Evolutionary conservation across 164 flowering plant species (phyloP).

Genomic region (Liquidambar formosana): DNA sequence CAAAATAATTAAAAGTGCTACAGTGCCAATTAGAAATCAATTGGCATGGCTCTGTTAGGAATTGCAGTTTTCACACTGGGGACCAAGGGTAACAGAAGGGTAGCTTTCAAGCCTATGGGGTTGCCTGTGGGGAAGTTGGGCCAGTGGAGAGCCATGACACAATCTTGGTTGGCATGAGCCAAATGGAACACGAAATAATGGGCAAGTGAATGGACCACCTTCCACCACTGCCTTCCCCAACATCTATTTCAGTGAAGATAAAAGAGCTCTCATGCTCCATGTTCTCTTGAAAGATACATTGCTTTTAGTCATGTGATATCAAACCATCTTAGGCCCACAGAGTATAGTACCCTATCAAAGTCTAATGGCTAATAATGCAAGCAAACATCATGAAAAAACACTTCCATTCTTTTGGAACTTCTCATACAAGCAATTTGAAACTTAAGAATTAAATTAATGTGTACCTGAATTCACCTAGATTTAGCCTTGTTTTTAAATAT

Average conservation of each 20-base stretch:
- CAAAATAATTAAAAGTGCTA: constrained; percentile 4
- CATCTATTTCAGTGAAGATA: constrained; percentile 15
- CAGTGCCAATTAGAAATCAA: not conserved
- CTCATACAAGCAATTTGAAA: not conserved
- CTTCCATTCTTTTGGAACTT: too few relatives aligned
- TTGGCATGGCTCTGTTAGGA: not conserved
- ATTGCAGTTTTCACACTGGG: constrained; percentile 15
- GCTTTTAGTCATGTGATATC: constrained; percentile 34
- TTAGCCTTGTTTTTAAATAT: not conserved
- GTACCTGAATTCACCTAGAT: not conserved
- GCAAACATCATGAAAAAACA: constrained; percentile 13
- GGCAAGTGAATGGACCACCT: constrained; percentile 31
- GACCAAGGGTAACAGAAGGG: constrained; percentile 8
- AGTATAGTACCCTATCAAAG: constrained; percentile 19
- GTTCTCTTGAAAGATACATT: constrained; percentile 32
- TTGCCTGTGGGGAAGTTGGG: constrained; percentile 6
- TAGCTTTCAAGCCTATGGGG: constrained; percentile 14
- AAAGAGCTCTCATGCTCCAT: constrained; percentile 21
- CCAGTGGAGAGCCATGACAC: constrained; percentile 14
- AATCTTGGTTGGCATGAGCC: constrained; percentile 28
- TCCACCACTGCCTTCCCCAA: constrained; percentile 15
- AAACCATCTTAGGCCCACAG: constrained; percentile 29
- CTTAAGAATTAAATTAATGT: not conserved
- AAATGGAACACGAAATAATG: constrained; percentile 9
- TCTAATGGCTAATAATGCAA: constrained; percentile 24